Percentiles rank a stretch among this genome's conserved stretches.
Conservation (phyloP, 176 grass and related monocot species). For the Cymbopogon citratus region DNA sequence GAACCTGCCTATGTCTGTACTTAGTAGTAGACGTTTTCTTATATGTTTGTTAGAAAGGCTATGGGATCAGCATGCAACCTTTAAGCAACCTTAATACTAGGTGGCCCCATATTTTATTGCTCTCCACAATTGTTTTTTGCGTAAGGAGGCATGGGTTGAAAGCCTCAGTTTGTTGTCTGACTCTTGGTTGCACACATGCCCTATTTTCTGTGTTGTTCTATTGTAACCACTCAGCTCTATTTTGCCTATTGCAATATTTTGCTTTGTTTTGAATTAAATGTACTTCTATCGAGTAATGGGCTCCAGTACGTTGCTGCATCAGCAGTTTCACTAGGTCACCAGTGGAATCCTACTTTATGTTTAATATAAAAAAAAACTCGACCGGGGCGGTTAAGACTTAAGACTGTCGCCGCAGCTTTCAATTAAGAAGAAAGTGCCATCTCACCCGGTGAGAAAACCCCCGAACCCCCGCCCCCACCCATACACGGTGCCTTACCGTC, state of each 20-base stretch:
- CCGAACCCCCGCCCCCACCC: too few relatives aligned
- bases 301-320: neutral
- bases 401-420: too few relatives aligned
- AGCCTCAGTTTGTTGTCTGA: neutral
- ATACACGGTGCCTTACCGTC: too few relatives aligned
- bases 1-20: neutral
- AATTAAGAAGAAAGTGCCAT: too few relatives aligned
- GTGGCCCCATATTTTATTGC: neutral
- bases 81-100: constrained; percentile 1
- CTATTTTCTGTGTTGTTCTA: neutral
- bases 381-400: too few relatives aligned
- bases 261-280: neutral
- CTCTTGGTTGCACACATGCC: neutral
- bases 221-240: neutral
- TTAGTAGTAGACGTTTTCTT: neutral
- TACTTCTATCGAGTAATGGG: neutral
- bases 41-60: neutral
- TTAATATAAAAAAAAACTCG: too few relatives aligned
- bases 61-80: neutral
- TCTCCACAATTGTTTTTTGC: neutral
- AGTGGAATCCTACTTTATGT: constrained; percentile 9
- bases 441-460: too few relatives aligned
- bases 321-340: neutral
- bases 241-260: neutral
- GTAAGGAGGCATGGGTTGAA: neutral